Evolutionary conservation across 2,329 filamentous ascomycete species (phyloP), one percentile per base, ranked within the genome.

Genomic region (Blumeria hordei): DNA sequence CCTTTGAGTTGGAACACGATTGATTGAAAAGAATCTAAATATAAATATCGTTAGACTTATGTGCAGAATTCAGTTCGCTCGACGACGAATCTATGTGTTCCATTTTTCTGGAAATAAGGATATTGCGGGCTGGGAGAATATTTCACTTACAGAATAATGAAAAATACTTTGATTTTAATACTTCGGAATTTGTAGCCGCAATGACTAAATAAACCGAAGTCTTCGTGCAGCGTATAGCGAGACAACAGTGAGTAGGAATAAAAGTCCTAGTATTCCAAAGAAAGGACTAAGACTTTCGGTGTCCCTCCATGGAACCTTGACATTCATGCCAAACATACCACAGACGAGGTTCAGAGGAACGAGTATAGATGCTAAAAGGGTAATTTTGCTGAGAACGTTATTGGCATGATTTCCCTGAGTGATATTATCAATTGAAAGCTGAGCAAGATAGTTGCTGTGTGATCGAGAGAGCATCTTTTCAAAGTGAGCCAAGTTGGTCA

Each of bases 401-500:
- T 96, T 96, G 55, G 87, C 88, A 60, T 81, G 76, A 57, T 88
- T 94, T 32, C 88, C 88, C 67, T 94, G 81, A 1, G 83, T 79
- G 63, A 94, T 85, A 68, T 85, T 90, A 67, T 93, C 87, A 62
- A 96, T 88, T 41, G 84, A 90, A 58, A 96, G 78, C 65, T 95
- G 92, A 1, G 92, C 90, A 39, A 98, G 76, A 65, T 98, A 96
- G 68, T 96, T 98, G 72, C 84, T 86, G 71, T 98, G 92, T 1
- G 85, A 85, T 21, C 92, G 83, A 33, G 84, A 88, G 53, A 98
- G 76, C 76, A 98, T 95, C 74, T 96, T 96, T 68, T 98, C 92
- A 62, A 94, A 95, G 67, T 98, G 92, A 0, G 80, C 80, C 62
- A 98, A 69, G 68, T 94, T 98, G 61, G 85, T 92, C 77, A 94